Conservation (phyloP, 495 filamentous ascomycete genomes). For the Aspergillus leporis region DNA sequence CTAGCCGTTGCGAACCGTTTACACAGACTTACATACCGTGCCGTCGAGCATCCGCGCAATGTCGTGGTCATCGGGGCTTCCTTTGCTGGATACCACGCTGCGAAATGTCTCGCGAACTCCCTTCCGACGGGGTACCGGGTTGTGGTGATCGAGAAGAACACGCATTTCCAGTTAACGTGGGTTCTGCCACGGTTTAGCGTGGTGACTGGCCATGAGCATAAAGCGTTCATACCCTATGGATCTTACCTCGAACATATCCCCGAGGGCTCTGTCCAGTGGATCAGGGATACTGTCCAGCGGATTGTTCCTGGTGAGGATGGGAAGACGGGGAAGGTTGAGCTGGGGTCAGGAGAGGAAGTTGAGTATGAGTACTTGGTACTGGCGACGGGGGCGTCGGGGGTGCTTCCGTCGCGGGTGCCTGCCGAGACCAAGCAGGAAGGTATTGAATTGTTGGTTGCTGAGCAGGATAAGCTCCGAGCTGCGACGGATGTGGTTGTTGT, state of each 20-base stretch:
- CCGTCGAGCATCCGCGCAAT: slow-evolving; percentile 30
- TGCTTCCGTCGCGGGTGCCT: slow-evolving; percentile 18
- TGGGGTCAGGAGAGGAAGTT: slow-evolving; percentile 18
- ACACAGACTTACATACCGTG: slow-evolving; percentile 18
- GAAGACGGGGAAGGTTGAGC: slow-evolving; percentile 7
- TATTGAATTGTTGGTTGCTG: slow-evolving; percentile 18
- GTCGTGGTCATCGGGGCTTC: slow-evolving; percentile 59
- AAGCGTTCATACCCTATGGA: slow-evolving; percentile 49
- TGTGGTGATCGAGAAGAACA: slow-evolving; percentile 57
- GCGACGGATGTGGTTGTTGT: slow-evolving; percentile 47
- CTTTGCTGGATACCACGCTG: slow-evolving; percentile 52
- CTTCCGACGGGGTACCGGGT: slow-evolving; percentile 52
- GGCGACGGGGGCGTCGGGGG: slow-evolving; percentile 29
- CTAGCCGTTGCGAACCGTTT: slow-evolving; percentile 15
- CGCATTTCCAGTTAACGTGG: slow-evolving; percentile 60
- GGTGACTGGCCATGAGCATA: slow-evolving; percentile 36
- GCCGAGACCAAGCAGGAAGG: slow-evolving; percentile 17
- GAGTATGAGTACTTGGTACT: slow-evolving; percentile 38
- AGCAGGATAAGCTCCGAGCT: slow-evolving; percentile 19
- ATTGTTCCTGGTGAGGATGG: background rate
- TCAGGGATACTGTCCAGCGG: slow-evolving; percentile 20
- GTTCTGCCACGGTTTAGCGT: slow-evolving; percentile 48
- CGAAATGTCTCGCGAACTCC: slow-evolving; percentile 42
- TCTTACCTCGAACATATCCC: slow-evolving; percentile 21
- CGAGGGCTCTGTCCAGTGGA: slow-evolving; percentile 46